Evolutionary conservation across 31 red algal species (phyloP).

Genomic region (Odonthalia washingtoniensis): DNA sequence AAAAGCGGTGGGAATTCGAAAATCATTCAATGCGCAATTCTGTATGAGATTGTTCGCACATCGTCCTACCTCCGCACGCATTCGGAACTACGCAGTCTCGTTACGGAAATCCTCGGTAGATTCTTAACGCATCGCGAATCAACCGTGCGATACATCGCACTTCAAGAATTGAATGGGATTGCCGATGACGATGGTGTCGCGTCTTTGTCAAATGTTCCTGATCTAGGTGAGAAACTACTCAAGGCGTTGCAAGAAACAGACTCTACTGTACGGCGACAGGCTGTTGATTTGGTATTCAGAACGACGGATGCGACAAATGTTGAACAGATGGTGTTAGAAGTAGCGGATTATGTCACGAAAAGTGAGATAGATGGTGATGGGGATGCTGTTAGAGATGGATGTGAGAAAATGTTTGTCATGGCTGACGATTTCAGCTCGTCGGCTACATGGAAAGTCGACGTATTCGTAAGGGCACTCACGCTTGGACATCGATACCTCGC

Average conservation of each 20-base stretch:
- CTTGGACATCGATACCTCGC: slow-evolving; percentile 59
- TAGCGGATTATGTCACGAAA: slow-evolving; percentile 71
- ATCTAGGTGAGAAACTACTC: slow-evolving; percentile 75
- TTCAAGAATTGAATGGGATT: slow-evolving; percentile 75
- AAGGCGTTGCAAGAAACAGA: slow-evolving; percentile 83
- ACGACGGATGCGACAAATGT: slow-evolving; percentile 75
- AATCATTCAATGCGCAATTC: slow-evolving; percentile 63
- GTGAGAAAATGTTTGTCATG: slow-evolving; percentile 54
- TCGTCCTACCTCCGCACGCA: slow-evolving; percentile 60
- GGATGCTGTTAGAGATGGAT: slow-evolving; percentile 50
- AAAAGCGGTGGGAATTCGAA: not conserved
- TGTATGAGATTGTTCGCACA: slow-evolving; percentile 90
- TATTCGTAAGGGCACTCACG: slow-evolving; percentile 49
- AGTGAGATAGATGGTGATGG: slow-evolving; percentile 21
- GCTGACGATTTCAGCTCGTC: slow-evolving; percentile 37
- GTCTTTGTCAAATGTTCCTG: slow-evolving; percentile 40
- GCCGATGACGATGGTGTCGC: slow-evolving; percentile 53
- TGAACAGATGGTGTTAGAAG: slow-evolving; percentile 64
- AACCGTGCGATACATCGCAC: slow-evolving; percentile 88
- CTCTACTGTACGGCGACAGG: slow-evolving; percentile 80
- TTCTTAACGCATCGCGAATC: slow-evolving; percentile 85
- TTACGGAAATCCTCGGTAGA: slow-evolving; percentile 62
- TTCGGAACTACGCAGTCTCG: slow-evolving; percentile 43
- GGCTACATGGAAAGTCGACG: slow-evolving; percentile 59
- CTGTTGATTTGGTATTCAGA: slow-evolving; percentile 83